Evolutionary conservation across 2,329 filamentous ascomycete species (phyloP).

Genomic region (Aureobasidium sp.): DNA sequence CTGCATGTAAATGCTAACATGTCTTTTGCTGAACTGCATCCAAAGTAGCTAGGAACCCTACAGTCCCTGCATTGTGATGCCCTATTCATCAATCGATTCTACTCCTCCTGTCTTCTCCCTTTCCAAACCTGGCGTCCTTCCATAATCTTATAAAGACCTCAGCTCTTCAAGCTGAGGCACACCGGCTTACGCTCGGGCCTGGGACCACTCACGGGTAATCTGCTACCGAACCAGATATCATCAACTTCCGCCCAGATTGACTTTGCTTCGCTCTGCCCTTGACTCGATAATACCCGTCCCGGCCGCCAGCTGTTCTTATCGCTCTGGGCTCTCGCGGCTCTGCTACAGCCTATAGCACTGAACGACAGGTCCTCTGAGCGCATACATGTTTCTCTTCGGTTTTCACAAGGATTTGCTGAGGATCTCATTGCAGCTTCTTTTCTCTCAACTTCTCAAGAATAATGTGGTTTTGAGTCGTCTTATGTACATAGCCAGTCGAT

Average conservation of each 20-base stretch:
- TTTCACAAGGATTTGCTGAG: no score
- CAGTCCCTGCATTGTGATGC: neutral
- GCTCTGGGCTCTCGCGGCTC: neutral
- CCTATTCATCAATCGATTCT: neutral
- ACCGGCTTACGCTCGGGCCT: neutral
- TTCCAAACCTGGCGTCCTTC: neutral
- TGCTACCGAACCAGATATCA: slow-evolving; percentile 2
- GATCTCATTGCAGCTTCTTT: no score
- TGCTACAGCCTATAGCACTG: neutral
- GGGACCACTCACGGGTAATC: neutral
- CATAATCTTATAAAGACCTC: neutral
- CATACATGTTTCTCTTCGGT: no score
- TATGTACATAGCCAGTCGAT: neutral
- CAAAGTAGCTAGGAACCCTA: neutral
- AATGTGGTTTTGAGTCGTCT: no score
- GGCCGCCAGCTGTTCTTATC: neutral
- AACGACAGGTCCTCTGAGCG: neutral
- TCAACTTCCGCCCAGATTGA: neutral
- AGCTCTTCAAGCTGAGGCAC: slow-evolving; percentile 4
- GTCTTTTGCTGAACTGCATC: neutral
- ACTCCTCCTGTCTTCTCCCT: neutral
- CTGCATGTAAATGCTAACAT: neutral
- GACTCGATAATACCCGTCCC: neutral
- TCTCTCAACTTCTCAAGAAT: no score
- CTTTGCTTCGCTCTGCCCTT: neutral